A percentile compares a stretch with the other conserved stretches of the same genome.
These are phyloP conservation scores for Albugo laibachii DNA, from an alignment of 352 stramenopile species.

Conservation along the genomic window DNA sequence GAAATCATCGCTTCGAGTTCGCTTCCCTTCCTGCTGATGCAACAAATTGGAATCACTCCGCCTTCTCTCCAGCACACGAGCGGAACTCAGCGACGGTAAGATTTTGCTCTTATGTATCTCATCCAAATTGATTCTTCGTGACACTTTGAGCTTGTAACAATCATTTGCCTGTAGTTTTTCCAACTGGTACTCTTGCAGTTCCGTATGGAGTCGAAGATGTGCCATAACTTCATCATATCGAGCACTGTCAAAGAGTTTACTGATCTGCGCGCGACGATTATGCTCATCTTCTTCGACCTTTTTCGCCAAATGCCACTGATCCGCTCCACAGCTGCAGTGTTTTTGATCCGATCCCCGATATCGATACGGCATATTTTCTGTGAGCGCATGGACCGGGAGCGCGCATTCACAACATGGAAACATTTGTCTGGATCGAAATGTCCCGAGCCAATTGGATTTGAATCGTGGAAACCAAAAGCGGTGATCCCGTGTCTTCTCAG, in stretches of 20 bases:
- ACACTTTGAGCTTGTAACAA: too few species aligned
- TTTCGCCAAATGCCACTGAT: conserved; percentile 73
- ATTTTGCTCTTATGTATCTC: too few species aligned
- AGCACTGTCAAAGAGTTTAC: conserved; percentile 54
- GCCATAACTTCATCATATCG: conserved; percentile 64
- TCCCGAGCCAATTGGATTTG: conserved; percentile 77
- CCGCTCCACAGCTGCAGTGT: conserved; percentile 56
- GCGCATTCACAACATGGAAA: conserved; percentile 71
- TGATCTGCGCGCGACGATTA: conserved; percentile 69
- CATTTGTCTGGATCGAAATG: conserved; percentile 74
- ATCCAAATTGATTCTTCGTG: too few species aligned
- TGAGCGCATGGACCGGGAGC: conserved; percentile 11
- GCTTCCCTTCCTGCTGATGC: too few species aligned
- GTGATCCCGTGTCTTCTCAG: conserved; percentile 73
- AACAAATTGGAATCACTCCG: too few species aligned
- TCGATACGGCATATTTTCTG: conserved; percentile 4
- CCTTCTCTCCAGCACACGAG: too few species aligned
- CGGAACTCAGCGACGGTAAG: too few species aligned
- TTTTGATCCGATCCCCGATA: conserved; percentile 70
- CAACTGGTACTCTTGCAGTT: background rate
- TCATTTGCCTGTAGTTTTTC: too few species aligned
- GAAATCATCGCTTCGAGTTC: too few species aligned
- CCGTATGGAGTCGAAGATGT: conserved; percentile 11
- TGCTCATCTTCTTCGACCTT: conserved; percentile 65
- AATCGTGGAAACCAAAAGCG: conserved; percentile 78